These are phyloP conservation scores for Sordariomycetes sp. DNA, from an alignment of 2,329 filamentous ascomycete species.

Conservation along the genomic window DNA sequence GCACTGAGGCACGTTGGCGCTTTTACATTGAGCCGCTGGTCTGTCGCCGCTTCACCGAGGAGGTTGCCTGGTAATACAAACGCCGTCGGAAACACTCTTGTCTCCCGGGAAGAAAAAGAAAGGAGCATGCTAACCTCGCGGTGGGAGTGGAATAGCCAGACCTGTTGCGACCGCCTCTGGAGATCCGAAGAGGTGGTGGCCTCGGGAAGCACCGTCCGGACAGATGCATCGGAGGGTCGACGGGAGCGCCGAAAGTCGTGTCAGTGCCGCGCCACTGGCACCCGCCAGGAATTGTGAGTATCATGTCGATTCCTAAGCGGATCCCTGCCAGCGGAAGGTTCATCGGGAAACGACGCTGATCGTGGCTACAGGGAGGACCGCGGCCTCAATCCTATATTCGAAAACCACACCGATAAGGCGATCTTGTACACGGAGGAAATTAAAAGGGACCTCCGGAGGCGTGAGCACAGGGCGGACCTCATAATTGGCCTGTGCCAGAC, in stretches of 20 bases:
- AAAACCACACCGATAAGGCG: neutral
- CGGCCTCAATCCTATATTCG: conserved; percentile 1
- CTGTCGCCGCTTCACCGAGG: neutral
- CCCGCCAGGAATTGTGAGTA: neutral
- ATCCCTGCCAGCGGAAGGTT: neutral
- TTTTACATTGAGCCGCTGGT: neutral
- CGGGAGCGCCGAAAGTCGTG: neutral
- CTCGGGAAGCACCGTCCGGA: neutral
- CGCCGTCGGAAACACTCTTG: neutral
- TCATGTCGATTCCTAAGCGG: neutral
- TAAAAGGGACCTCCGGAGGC: neutral
- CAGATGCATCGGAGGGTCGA: neutral
- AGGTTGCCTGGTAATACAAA: conserved; percentile 1
- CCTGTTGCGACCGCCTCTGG: neutral
- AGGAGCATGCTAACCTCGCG: neutral
- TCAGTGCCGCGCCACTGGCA: neutral
- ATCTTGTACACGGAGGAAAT: neutral
- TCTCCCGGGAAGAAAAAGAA: neutral
- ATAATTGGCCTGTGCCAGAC: conserved; percentile 1
- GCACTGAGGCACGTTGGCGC: neutral
- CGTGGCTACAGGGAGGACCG: neutral
- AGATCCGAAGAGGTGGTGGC: neutral
- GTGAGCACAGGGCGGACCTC: neutral
- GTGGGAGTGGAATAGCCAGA: neutral
- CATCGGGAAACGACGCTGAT: neutral